phyloP scores from a whole-genome alignment of 2,329 filamentous ascomycete species.

The Zalaria sp. region DNA sequence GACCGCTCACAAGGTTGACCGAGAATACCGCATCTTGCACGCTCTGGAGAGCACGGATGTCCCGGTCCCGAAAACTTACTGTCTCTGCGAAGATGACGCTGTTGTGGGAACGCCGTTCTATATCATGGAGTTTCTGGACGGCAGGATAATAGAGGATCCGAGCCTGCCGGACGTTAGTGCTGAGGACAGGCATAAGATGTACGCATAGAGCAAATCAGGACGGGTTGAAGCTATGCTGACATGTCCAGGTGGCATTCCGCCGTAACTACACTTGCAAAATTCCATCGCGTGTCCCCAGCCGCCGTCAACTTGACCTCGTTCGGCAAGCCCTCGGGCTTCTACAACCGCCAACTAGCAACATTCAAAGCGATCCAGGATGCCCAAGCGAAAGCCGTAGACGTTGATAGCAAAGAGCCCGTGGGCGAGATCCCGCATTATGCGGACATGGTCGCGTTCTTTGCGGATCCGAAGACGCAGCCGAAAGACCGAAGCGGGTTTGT shows the following conservation, averaged over 20 bases:
- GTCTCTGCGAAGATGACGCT: constrained; percentile 67
- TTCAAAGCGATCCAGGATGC: constrained; percentile 65
- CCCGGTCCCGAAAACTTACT: constrained; percentile 70
- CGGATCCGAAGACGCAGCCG: constrained; percentile 54
- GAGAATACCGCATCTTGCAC: constrained; percentile 82
- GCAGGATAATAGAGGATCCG: constrained; percentile 84
- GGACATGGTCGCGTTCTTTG: constrained; percentile 68
- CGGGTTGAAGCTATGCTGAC: neutral
- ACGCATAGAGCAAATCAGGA: neutral
- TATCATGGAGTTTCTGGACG: constrained; percentile 91
- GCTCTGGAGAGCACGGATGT: constrained; percentile 69
- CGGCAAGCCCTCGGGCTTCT: constrained; percentile 65
- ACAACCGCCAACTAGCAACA: constrained; percentile 71
- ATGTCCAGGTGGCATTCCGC: constrained; percentile 61
- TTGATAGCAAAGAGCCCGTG: constrained; percentile 62
- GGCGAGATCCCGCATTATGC: constrained; percentile 74
- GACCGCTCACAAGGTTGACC: constrained; percentile 91
- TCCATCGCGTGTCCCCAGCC: constrained; percentile 60
- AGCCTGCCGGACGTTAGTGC: constrained; percentile 59
- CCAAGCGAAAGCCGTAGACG: constrained; percentile 62
- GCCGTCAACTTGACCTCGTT: constrained; percentile 57
- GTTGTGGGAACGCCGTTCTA: constrained; percentile 90
- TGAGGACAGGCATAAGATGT: constrained; percentile 57
- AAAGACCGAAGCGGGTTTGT: constrained; percentile 65
- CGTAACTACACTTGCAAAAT: constrained; percentile 65